Base-by-base conservation (phyloP, 345 rosid species). In the Populus pruinosa region DNA sequence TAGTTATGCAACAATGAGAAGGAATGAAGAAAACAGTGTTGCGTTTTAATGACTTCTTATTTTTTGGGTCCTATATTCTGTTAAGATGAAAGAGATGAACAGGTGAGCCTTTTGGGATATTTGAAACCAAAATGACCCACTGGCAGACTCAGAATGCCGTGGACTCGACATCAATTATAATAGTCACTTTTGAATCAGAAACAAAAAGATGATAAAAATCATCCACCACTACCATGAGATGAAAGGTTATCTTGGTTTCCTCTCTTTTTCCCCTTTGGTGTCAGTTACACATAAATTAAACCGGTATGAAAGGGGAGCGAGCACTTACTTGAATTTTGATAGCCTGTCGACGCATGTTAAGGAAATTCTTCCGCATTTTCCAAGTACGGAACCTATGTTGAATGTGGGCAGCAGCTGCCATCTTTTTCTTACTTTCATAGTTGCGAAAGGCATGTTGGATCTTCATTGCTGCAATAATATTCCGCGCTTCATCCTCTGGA, bases 371-470 rank as follows among this genome's bases (percentile, higher is more conserved):
- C 61, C 94, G 90, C 39, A 82, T 83, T 83, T 92, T 96, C 98
- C 98, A 96, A 12, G 92, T 77, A 44, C 95, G 98, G 82, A 92
- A 96, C 85, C 97, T 86, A 71, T 92, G 84, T 77, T 96, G 99
- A 74, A 96, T 96, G 68, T 82, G 88, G 31, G 74, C 93, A 79
- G 95, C 99, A 17, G 99, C 98, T 61, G 88, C 89, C 90, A 96
- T 82, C 85, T 80, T 92, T 85, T 89, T 96, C 67, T 82, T 86
- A 2, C 83, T 77, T 12, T 89, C 98, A 50, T 53, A 87, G 72
- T 90, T 90, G 70, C 97, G 99, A 76, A 85, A 96, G 25, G 99
- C 99, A 80, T 92, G 90, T 81, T 96, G 99, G 85, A 96, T 93
- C 88, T 83, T 93, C 97, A 96, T 78, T 1, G 98, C 99, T 10